A percentile compares a stretch with the other conserved stretches of the same genome.
Evolutionary conservation across 2,329 filamentous ascomycete genomes (phyloP).

Genomic region (Penicillium crustosum): DNA sequence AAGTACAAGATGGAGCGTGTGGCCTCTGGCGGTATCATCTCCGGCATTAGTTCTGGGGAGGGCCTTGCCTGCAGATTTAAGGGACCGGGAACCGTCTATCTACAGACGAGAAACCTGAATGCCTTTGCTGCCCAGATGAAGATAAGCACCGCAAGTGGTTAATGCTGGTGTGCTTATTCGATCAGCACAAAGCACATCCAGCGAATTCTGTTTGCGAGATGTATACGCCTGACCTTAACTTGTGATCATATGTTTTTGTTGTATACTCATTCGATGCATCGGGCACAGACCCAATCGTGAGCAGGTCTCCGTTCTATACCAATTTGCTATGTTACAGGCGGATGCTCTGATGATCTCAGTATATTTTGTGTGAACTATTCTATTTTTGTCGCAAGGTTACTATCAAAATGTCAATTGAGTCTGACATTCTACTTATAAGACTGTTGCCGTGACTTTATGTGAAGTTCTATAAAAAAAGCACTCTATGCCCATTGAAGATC

Average conservation of each 20-base stretch:
- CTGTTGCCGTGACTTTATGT: background rate
- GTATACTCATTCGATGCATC: background rate
- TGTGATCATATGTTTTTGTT: background rate
- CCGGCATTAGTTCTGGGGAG: slow-evolving; percentile 76
- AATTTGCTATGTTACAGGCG: background rate
- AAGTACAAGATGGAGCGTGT: slow-evolving; percentile 90
- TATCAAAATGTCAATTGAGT: background rate
- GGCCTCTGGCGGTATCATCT: slow-evolving; percentile 88
- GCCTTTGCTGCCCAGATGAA: slow-evolving; percentile 58
- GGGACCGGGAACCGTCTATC: slow-evolving; percentile 82
- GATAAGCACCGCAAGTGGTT: slow-evolving; percentile 37
- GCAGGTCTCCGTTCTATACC: slow-evolving; percentile 2
- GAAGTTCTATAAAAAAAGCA: background rate
- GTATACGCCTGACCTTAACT: too few relatives aligned
- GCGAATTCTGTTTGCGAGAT: too few relatives aligned
- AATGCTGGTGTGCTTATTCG: background rate
- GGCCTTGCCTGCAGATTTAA: slow-evolving; percentile 94
- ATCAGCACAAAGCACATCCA: too few relatives aligned
- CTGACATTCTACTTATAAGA: background rate
- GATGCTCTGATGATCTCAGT: background rate
- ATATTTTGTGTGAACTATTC: background rate
- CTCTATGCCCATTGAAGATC: background rate
- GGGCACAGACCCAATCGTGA: background rate
- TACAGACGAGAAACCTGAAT: slow-evolving; percentile 86
- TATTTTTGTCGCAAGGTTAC: background rate